phyloP scores from a whole-genome alignment of 2,329 filamentous ascomycete species.

The Aspergillus transmontanensis region DNA sequence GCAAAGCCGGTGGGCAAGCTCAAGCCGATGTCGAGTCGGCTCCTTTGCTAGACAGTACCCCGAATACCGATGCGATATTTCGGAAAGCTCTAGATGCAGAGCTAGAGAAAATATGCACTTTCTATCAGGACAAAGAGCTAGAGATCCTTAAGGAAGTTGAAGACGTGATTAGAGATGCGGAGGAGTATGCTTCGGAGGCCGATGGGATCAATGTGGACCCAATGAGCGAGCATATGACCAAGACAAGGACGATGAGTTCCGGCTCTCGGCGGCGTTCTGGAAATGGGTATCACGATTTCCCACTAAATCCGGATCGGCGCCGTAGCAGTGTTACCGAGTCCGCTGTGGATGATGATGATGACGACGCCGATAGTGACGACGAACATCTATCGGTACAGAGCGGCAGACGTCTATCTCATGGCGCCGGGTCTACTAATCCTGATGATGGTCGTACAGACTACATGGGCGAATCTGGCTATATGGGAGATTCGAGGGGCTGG shows the following conservation, averaged over 20 bases:
- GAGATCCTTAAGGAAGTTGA: constrained; percentile 83
- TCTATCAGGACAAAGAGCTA: constrained; percentile 85
- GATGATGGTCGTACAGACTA: constrained; percentile 36
- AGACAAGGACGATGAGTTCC: constrained; percentile 44
- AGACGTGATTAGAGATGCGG: constrained; percentile 73
- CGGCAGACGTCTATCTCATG: constrained; percentile 25
- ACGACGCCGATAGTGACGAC: constrained; percentile 59
- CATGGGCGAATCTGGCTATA: constrained; percentile 38
- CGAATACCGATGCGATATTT: constrained; percentile 81
- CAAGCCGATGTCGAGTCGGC: constrained; percentile 77
- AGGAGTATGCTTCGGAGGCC: constrained; percentile 64
- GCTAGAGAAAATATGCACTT: constrained; percentile 89
- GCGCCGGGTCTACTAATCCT: constrained; percentile 28
- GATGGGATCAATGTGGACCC: constrained; percentile 47
- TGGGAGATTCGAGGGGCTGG: constrained; percentile 24
- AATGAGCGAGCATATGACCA: constrained; percentile 44
- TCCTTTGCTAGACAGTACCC: constrained; percentile 69
- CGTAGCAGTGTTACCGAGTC: constrained; percentile 48
- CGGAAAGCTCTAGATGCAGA: constrained; percentile 80
- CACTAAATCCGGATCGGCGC: constrained; percentile 49
- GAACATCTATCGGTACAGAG: constrained; percentile 46
- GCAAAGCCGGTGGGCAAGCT: constrained; percentile 58
- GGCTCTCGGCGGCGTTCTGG: constrained; percentile 46
- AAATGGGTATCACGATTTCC: constrained; percentile 58
- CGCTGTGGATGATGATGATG: constrained; percentile 52